Base-by-base conservation (phyloP, 805 yeast genomes). In the Candida vartiovaarae region DNA sequence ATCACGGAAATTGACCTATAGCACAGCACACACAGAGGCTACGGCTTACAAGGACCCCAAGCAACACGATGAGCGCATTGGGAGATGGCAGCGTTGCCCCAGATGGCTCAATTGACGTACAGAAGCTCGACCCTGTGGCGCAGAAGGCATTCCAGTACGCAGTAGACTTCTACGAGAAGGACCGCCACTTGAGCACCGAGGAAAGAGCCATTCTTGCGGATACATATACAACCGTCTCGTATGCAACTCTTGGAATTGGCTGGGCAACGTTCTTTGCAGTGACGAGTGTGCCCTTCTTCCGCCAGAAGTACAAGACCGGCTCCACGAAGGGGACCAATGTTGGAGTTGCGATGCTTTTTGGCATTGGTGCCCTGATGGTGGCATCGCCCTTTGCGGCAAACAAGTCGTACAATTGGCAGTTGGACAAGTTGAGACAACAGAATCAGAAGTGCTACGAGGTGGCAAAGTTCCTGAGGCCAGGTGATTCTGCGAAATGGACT, bases 111-210 rank as follows among this genome's bases (percentile, higher is more conserved):
- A 40, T 48, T 35, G 52, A 49, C 37, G 42, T 37, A 2, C 5
- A 43, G 8, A 46, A 49, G 40, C 45, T 46, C 27, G 49, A 45
- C 33, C 53, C 53, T 4, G 46, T 15, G 4, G 37, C 49, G 1
- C 47, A 64, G 36, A 64, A 63, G 38, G 74, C 75, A 2, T 67
- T 66, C 46, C 49, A 64, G 10, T 53, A 59, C n/a, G 78, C 78
- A 3, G 58, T 70, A 42, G 60, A 64, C 28, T 75, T 78, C 53
- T 74, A 76, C 48, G 74, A 75, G 34, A 65, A 64, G 33, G 84
- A 78, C 48, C 70, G 68, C 32, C 55, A 49, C 5, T 55, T 78
- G 35, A 65, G 64, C 23, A 47, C 62, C 2, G 54, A 57, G 5
- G 79, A 78, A 38, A 56, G 84, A 34, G 51, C 56, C 20, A 63